phyloP scores from a whole-genome alignment of 495 filamentous ascomycete genomes.

The Aspergillus funiculosus region DNA sequence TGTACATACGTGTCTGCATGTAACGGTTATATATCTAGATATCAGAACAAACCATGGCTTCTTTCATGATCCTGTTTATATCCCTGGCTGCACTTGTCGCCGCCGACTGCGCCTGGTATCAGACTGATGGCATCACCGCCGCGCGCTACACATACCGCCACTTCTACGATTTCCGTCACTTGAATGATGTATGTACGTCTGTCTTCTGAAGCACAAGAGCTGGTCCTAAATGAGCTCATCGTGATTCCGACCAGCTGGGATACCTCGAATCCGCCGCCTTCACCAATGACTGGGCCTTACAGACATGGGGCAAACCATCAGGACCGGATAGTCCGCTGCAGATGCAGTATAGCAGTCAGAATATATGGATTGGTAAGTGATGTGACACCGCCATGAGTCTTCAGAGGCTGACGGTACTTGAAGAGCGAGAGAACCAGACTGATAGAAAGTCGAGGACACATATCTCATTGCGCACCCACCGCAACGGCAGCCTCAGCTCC shows the following conservation, averaged over 20 bases:
- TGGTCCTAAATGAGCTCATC: neutral
- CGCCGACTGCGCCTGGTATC: neutral
- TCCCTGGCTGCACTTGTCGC: no score
- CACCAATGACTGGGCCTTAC: neutral
- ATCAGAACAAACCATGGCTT: no score
- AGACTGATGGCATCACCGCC: neutral
- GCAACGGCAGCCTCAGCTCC: slow-evolving; percentile 2
- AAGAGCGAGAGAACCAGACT: neutral
- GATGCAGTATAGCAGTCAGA: neutral
- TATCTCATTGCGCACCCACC: slow-evolving; percentile 3
- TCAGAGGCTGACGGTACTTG: neutral
- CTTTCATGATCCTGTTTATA: no score
- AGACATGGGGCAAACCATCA: neutral
- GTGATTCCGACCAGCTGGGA: neutral
- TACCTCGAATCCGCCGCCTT: neutral
- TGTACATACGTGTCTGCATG: no score
- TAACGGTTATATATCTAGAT: no score
- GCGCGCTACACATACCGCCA: neutral
- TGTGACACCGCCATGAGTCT: neutral
- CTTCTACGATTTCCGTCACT: neutral
- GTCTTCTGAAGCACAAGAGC: no score
- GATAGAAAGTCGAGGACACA: neutral
- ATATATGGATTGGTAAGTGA: neutral
- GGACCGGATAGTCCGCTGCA: neutral
- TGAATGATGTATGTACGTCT: no score